A percentile compares a stretch with the other conserved stretches of the same genome.
Evolutionary conservation across 1,284 basidiomycete species (phyloP).

Genomic region (Wallemia mellicola): DNA sequence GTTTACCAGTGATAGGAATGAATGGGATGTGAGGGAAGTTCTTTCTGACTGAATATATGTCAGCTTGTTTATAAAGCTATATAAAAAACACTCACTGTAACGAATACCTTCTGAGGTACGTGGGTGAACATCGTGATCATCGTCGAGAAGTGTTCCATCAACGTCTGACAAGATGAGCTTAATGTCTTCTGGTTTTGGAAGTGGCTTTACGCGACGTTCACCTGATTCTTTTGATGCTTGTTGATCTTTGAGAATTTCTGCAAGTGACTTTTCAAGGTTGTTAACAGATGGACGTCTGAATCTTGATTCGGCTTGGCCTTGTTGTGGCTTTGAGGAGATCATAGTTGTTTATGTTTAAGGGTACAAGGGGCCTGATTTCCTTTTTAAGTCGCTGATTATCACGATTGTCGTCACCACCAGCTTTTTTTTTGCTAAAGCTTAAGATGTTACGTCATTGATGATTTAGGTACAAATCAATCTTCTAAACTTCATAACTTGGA

Average conservation of each 20-base stretch:
- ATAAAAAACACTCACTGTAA: too few relatives aligned
- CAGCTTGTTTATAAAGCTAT: too few relatives aligned
- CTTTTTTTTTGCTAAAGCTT: too few relatives aligned
- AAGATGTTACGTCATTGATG: background rate
- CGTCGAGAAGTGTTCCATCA: slow-evolving; percentile 9
- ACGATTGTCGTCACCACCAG: background rate
- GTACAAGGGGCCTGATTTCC: background rate
- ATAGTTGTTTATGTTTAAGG: background rate
- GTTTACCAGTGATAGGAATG: slow-evolving; percentile 10
- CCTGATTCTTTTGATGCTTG: background rate
- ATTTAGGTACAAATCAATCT: background rate
- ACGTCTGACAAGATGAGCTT: slow-evolving; percentile 6
- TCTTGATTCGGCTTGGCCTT: background rate
- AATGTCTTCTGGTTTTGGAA: slow-evolving; percentile 7
- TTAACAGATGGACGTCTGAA: background rate
- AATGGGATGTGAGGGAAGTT: slow-evolving; percentile 7
- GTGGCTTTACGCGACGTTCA: background rate
- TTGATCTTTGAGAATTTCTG: slow-evolving; percentile 1
- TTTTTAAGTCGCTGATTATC: too few relatives aligned
- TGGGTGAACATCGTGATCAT: slow-evolving; percentile 9
- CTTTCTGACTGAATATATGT: too few relatives aligned
- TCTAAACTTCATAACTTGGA: background rate
- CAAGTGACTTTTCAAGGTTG: background rate
- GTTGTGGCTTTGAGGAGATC: background rate
- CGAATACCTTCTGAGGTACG: slow-evolving; percentile 6